phyloP scores from a whole-genome alignment of 2,329 filamentous ascomycete species.

The Clonostachys chloroleuca region DNA sequence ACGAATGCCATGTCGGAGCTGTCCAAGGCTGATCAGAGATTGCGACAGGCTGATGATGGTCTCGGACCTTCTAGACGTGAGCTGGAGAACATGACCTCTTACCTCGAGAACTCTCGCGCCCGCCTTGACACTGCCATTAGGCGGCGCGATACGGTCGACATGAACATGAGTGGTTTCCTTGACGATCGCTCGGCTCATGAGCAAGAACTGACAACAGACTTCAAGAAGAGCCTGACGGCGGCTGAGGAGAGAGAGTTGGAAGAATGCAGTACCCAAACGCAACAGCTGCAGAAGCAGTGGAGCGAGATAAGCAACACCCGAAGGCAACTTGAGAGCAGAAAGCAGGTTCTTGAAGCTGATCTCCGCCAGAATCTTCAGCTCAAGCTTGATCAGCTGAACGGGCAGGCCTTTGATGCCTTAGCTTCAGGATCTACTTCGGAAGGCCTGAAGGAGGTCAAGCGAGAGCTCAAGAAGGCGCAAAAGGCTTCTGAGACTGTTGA shows the following conservation, averaged over 20 bases:
- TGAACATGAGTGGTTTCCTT: constrained; percentile 69
- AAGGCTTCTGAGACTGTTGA: constrained; percentile 65
- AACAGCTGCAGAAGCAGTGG: constrained; percentile 72
- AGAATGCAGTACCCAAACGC: constrained; percentile 61
- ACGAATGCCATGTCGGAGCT: constrained; percentile 80
- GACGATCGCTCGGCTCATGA: constrained; percentile 75
- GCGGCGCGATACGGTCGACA: constrained; percentile 65
- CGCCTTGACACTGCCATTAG: constrained; percentile 66
- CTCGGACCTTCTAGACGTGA: constrained; percentile 78
- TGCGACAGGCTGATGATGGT: constrained; percentile 73
- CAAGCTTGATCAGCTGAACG: constrained; percentile 80
- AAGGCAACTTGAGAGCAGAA: constrained; percentile 73
- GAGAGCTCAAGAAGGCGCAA: constrained; percentile 75
- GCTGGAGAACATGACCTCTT: constrained; percentile 67
- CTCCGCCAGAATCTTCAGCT: constrained; percentile 85
- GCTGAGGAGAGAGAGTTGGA: constrained; percentile 83
- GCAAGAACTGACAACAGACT: constrained; percentile 76
- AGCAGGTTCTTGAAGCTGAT: constrained; percentile 80
- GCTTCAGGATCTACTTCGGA: constrained; percentile 55
- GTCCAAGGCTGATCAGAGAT: constrained; percentile 76
- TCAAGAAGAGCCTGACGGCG: constrained; percentile 81
- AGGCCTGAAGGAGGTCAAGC: constrained; percentile 71
- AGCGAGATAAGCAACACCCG: constrained; percentile 70
- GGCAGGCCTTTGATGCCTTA: constrained; percentile 65
- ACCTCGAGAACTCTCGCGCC: constrained; percentile 69